phyloP scores from a whole-genome alignment of 2,329 filamentous ascomycete species.

The Neonectria coccinea region DNA sequence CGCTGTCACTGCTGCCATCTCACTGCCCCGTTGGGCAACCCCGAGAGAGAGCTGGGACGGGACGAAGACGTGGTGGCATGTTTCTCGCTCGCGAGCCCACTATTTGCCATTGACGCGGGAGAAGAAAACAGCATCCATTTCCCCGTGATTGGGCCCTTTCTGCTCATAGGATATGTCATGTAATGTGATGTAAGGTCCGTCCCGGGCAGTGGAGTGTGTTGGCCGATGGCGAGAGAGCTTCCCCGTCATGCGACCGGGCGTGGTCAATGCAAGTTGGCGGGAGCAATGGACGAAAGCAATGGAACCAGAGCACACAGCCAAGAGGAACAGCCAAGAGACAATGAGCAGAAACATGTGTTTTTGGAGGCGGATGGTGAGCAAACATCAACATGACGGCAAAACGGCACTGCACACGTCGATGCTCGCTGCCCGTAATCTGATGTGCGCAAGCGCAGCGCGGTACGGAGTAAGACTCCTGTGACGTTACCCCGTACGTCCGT shows the following conservation, averaged over 20 bases:
- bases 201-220: constrained; percentile 10
- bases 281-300: not conserved
- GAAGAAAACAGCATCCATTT: constrained; percentile 15
- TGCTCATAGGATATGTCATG: constrained; percentile 1
- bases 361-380: not conserved
- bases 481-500: not conserved
- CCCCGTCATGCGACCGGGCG: constrained; percentile 19
- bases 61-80: constrained; percentile 17
- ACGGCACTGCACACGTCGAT: not conserved
- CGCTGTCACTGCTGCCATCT: not conserved
- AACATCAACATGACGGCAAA: not conserved
- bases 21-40: constrained; percentile 1
- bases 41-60: not conserved
- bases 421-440: not conserved
- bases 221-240: constrained; percentile 22
- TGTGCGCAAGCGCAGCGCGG: too few species aligned
- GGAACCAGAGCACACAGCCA: not conserved
- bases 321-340: not conserved
- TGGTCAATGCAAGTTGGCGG: constrained; percentile 9
- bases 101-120: constrained; percentile 22
- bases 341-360: not conserved
- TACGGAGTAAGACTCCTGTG: not conserved
- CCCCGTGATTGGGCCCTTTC: constrained; percentile 18
- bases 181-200: constrained; percentile 11
- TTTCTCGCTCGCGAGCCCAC: constrained; percentile 22